phyloP scores from a whole-genome alignment of 768 basidiomycete genomes.

The Botryobasidium botryosum region DNA sequence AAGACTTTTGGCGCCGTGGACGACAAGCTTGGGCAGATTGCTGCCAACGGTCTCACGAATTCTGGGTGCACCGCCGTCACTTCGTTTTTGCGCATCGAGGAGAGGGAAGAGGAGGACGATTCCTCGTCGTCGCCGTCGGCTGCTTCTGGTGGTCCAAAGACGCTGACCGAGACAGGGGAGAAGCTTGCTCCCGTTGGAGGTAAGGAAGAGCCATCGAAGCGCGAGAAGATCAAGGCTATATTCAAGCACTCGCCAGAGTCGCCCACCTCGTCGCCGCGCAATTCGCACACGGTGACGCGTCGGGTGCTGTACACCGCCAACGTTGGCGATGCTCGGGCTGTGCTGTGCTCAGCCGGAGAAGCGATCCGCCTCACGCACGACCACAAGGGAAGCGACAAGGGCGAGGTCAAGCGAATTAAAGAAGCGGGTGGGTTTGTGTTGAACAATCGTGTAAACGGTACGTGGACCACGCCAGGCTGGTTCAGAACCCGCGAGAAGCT shows the following conservation, averaged over 20 bases:
- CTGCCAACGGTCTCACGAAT: constrained; percentile 83
- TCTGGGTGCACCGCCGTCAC: constrained; percentile 96
- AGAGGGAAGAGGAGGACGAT: constrained; percentile 33
- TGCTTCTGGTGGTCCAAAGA: too few relatives aligned
- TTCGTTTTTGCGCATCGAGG: constrained; percentile 87
- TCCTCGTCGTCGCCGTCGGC: constrained; percentile 1
- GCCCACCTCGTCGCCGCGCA: constrained; percentile 9
- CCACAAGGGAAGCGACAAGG: constrained; percentile 93
- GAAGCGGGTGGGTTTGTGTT: constrained; percentile 98
- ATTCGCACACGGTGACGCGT: constrained; percentile 16
- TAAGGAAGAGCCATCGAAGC: constrained; percentile 29
- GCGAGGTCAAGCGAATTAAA: constrained; percentile 93
- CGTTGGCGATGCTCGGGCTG: constrained; percentile 90
- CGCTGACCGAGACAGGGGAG: too few relatives aligned
- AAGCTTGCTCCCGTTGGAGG: constrained; percentile 17
- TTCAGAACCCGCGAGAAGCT: neutral
- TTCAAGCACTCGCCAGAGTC: constrained; percentile 13
- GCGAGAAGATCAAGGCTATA: constrained; percentile 31
- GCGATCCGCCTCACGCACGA: constrained; percentile 93
- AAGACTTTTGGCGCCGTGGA: constrained; percentile 92
- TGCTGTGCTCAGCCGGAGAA: constrained; percentile 77
- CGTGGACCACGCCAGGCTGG: constrained; percentile 1
- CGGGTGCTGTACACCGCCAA: constrained; percentile 91
- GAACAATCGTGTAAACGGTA: constrained; percentile 93
- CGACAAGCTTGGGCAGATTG: constrained; percentile 58